Percentiles rank a stretch among this genome's conserved stretches.
phyloP scores from a whole-genome alignment of 257 asterid genomes.

The Solanum virginianum region DNA sequence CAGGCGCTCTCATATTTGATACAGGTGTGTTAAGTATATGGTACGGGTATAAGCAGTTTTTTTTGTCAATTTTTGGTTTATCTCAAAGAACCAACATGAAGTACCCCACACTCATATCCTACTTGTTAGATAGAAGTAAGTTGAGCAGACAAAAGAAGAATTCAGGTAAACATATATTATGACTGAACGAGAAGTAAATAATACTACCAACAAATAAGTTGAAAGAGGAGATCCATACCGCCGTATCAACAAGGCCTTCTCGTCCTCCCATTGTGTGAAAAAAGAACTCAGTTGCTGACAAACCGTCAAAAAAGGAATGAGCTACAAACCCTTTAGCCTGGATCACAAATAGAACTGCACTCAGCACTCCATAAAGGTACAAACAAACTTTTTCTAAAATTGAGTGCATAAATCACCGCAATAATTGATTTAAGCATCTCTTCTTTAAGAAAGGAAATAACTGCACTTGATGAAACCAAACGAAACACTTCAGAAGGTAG shows the following conservation, averaged over 20 bases:
- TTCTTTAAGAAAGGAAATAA: neutral
- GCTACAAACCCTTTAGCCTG: constrained; percentile 98
- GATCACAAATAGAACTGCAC: neutral
- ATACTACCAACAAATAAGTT: neutral
- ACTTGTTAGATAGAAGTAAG: neutral
- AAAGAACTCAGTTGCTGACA: constrained; percentile 86
- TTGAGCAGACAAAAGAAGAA: neutral
- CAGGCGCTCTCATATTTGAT: neutral
- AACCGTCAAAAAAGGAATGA: constrained; percentile 86
- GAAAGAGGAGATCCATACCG: constrained; percentile 42
- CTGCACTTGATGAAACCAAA: neutral
- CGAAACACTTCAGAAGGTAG: neutral
- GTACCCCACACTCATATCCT: neutral
- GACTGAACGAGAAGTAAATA: neutral
- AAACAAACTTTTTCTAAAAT: neutral
- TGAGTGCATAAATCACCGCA: neutral
- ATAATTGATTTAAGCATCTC: neutral
- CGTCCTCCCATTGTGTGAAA: constrained; percentile 99
- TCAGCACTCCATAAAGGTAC: neutral
- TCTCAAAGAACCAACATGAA: neutral
- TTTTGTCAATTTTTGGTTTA: neutral
- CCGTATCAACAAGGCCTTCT: constrained; percentile 99
- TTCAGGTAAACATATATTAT: neutral
- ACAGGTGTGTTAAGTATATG: neutral
- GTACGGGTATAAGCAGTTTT: neutral